Conservation (phyloP, 2,329 filamentous ascomycete genomes). For the Cordyceps javanica region DNA sequence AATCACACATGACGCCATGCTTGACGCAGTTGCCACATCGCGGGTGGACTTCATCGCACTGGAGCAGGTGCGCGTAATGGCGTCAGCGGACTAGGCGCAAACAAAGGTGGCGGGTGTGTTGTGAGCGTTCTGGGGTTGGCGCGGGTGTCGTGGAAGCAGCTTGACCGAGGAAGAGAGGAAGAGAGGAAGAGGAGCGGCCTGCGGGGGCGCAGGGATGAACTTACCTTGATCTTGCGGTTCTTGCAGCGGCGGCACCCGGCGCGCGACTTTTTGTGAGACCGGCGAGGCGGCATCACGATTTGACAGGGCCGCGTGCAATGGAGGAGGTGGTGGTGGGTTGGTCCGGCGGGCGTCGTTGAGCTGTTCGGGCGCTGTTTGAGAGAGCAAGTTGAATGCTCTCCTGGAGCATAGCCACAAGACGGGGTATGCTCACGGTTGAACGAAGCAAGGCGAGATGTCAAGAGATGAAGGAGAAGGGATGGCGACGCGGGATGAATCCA, state of each 20-base stretch:
- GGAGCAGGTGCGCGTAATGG: neutral
- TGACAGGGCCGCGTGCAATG: neutral
- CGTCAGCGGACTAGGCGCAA: neutral
- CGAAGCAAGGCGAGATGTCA: neutral
- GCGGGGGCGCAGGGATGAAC: slow-evolving; percentile 2
- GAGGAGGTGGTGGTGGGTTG: neutral
- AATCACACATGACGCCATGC: slow-evolving; percentile 61
- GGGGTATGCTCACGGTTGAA: neutral
- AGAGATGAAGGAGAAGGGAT: neutral
- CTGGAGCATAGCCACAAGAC: slow-evolving; percentile 6
- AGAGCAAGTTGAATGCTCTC: slow-evolving; percentile 10
- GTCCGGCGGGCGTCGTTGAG: neutral
- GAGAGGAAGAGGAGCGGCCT: neutral
- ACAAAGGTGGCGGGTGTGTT: neutral
- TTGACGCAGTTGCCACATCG: slow-evolving; percentile 61
- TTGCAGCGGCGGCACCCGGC: slow-evolving; percentile 62
- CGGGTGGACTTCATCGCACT: slow-evolving; percentile 63
- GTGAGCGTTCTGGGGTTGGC: neutral
- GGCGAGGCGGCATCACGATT: slow-evolving; percentile 52
- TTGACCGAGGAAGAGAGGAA: neutral
- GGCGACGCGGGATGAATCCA: neutral
- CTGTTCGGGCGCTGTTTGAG: neutral
- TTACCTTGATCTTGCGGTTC: slow-evolving; percentile 62
- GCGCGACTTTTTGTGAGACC: slow-evolving; percentile 65
- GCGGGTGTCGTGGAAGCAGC: neutral